A percentile compares a stretch with the other conserved stretches of the same genome.
Conservation (phyloP, 257 asterid genomes). For the Forsythia suspensa region DNA sequence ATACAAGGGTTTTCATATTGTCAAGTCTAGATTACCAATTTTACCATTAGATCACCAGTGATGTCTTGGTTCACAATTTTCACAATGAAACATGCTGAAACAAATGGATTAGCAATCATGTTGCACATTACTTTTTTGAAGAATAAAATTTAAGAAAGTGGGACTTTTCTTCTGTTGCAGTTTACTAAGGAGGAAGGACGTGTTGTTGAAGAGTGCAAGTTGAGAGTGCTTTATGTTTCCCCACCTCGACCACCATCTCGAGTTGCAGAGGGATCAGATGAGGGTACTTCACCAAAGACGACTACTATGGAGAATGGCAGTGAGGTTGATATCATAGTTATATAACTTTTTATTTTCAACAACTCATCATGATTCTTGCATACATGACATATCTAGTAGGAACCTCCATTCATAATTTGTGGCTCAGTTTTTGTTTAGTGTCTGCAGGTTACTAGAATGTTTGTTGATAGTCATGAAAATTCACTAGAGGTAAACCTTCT, state of each 20-base stretch:
- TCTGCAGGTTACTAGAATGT: too few relatives aligned
- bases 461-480: conserved; percentile 42
- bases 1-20: too few relatives aligned
- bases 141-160: too few relatives aligned
- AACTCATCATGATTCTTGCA: not conserved
- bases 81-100: too few relatives aligned
- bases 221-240: conserved; percentile 63
- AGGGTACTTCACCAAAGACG: conserved; percentile 31
- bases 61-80: too few relatives aligned
- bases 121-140: too few relatives aligned
- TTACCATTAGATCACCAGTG: too few relatives aligned
- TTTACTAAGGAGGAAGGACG: conserved; percentile 63
- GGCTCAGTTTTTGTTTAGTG: conserved; percentile 1
- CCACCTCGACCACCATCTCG: conserved; percentile 72
- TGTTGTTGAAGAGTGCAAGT: conserved; percentile 67
- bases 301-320: too few relatives aligned
- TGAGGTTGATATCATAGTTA: too few relatives aligned
- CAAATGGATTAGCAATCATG: too few relatives aligned
- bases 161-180: too few relatives aligned
- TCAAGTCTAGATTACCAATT: too few relatives aligned
- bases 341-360: not conserved
- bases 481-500: conserved; percentile 49
- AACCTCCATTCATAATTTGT: not conserved
- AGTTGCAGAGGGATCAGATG: conserved; percentile 71
- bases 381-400: not conserved